Percentiles rank a stretch among this genome's conserved stretches.
Conservation (phyloP, 371 early-diverging fungal genomes). For the Syncephalastrum monosporum region DNA sequence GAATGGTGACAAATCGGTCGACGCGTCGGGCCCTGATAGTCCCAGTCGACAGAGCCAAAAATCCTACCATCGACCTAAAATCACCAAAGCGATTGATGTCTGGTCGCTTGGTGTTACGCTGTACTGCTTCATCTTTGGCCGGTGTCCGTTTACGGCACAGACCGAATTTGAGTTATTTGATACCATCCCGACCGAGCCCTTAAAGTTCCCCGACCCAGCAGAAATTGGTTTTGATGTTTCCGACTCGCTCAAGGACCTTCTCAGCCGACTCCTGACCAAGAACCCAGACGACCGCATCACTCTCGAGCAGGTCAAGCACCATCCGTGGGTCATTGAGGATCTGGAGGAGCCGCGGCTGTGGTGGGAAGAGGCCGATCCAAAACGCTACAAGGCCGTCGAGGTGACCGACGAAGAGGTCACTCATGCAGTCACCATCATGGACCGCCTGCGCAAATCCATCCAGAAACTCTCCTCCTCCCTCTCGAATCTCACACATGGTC, state of each 20-base stretch:
- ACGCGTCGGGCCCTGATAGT: neutral
- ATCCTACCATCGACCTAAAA: slow-evolving; percentile 40
- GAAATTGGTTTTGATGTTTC: slow-evolving; percentile 27
- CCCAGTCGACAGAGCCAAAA: neutral
- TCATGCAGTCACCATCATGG: slow-evolving; percentile 34
- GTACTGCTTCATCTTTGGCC: slow-evolving; percentile 95
- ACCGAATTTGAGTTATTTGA: slow-evolving; percentile 96
- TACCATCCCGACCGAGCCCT: slow-evolving; percentile 75
- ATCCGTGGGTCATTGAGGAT: slow-evolving; percentile 87
- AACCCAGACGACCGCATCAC: slow-evolving; percentile 83
- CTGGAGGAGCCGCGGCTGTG: slow-evolving; percentile 55
- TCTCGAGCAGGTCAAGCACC: slow-evolving; percentile 81
- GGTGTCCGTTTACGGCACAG: slow-evolving; percentile 96
- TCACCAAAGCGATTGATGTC: slow-evolving; percentile 92
- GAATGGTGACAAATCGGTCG: neutral
- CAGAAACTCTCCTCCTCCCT: slow-evolving; percentile 23
- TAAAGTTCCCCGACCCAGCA: slow-evolving; percentile 30
- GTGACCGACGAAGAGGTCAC: slow-evolving; percentile 26
- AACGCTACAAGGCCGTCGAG: slow-evolving; percentile 24
- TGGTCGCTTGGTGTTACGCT: slow-evolving; percentile 99
- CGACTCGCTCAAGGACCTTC: slow-evolving; percentile 60
- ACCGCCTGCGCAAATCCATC: slow-evolving; percentile 25
- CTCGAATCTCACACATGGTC: slow-evolving; percentile 19
- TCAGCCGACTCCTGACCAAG: slow-evolving; percentile 77
- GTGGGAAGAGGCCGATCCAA: slow-evolving; percentile 40